Evolutionary conservation across 352 stramenopile genomes (phyloP), one percentile per base, ranked within the genome.

Genomic region (Globisporangium alternatum): DNA sequence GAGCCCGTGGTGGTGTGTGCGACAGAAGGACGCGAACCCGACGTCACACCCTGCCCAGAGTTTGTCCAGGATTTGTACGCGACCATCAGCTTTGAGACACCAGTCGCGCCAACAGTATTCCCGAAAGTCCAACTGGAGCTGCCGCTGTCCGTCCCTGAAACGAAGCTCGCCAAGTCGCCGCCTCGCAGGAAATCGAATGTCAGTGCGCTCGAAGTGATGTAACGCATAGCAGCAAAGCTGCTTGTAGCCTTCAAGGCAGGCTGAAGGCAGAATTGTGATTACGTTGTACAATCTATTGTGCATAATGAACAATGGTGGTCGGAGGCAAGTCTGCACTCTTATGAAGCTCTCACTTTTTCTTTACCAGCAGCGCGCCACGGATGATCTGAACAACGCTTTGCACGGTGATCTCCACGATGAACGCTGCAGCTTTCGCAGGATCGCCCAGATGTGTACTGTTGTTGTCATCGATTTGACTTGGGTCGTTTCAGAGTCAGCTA

Each of bases 21-120:
- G 9, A 56, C 47, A 37, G 35, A 51, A 30, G 51, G 12, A 30
- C 51, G 9, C 19, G 60, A 58, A 10, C 7, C 19, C 0, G 54
- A 58, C 9, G 45, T 22, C 10, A 58, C 53, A 25, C 54, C 28
- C 19, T 67, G 62, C 4, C 54, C 44, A 51, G 54, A 62, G n/a
- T 63, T 67, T 43, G 43, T 55, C 5, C 39, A 67, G 33, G 43
- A 15, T 1, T 13, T 62, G 12, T 53, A 30, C 44, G 62, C 60
- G 15, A 21, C 45, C 1, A 57, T 67, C 21, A 41, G 22, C 33
- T 67, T 67, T 53, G 62, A 61, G 2, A 41, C 44, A 0, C 44
- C 62, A 0, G 45, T 56, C 3, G 54, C 44, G 1, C 62, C 54
- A n/a, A 67, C 62, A 15, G 62, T 67, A 44, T 62, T 67, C 28